phyloP scores from a whole-genome alignment of 192 early-diverging fungal species.

The Geranomyces michiganensis region DNA sequence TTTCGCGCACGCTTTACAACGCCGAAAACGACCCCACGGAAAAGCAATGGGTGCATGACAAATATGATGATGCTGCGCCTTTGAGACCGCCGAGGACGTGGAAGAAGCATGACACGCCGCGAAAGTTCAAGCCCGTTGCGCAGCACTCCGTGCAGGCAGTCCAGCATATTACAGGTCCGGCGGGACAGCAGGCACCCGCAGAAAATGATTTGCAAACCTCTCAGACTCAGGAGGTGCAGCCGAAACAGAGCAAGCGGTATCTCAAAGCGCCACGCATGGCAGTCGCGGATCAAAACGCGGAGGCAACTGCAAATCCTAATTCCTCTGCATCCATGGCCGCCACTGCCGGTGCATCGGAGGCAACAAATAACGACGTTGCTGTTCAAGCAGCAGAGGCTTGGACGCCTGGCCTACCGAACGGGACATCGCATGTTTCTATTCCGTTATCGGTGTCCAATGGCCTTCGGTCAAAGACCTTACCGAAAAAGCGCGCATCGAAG shows the following conservation, averaged over 20 bases:
- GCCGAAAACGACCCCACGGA: slow-evolving; percentile 21
- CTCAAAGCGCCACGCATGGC: neutral
- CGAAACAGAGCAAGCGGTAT: slow-evolving; percentile 10
- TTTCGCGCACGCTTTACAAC: slow-evolving; percentile 10
- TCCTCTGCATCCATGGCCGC: neutral
- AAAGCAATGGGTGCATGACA: slow-evolving; percentile 35
- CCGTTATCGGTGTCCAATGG: neutral
- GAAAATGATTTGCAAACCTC: neutral
- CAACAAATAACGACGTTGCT: neutral
- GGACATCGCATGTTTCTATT: neutral
- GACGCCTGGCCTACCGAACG: neutral
- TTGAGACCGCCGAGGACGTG: slow-evolving; percentile 1
- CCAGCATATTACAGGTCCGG: neutral
- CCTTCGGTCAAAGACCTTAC: neutral
- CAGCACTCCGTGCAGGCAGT: neutral
- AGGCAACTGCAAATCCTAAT: neutral
- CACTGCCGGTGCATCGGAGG: neutral
- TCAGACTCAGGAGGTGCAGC: neutral
- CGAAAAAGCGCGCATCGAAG: slow-evolving; percentile 5
- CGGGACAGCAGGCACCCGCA: neutral
- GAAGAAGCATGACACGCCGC: neutral
- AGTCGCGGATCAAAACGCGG: neutral
- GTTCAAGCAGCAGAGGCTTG: neutral
- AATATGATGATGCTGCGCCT: slow-evolving; percentile 31
- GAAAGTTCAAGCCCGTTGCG: neutral